Evolutionary conservation across 768 basidiomycete genomes (phyloP).

Genomic region (Leucocoprinus leucothites): DNA sequence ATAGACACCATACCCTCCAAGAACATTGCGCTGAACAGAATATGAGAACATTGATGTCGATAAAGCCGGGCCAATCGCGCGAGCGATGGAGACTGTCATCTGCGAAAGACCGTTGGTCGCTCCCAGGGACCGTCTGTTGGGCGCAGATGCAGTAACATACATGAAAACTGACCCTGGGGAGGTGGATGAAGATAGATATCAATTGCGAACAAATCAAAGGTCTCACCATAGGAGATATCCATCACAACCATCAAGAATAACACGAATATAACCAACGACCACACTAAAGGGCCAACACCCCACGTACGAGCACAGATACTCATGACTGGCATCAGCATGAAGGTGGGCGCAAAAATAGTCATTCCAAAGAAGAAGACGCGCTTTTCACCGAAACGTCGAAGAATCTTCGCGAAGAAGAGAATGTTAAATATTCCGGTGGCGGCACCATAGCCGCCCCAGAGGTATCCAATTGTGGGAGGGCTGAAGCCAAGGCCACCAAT

Average conservation of each 20-base stretch:
- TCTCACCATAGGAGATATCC: constrained; percentile 45
- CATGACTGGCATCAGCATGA: constrained; percentile 45
- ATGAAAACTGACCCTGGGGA: constrained; percentile 44
- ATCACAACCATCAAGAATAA: constrained; percentile 31
- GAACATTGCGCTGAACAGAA: constrained; percentile 43
- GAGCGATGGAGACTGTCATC: constrained; percentile 39
- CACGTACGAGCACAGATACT: constrained; percentile 34
- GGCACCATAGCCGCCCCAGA: constrained; percentile 40
- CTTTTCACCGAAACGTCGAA: constrained; percentile 41
- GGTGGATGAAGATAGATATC: background rate
- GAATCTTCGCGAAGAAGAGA: constrained; percentile 37
- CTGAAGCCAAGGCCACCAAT: constrained; percentile 65
- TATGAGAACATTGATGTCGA: constrained; percentile 52
- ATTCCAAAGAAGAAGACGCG: constrained; percentile 37
- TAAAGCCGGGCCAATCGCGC: constrained; percentile 47
- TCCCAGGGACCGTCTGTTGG: constrained; percentile 47
- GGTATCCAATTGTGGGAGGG: constrained; percentile 62
- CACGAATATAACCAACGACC: constrained; percentile 30
- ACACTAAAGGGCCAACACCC: constrained; percentile 35
- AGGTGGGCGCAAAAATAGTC: constrained; percentile 32
- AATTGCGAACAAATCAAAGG: background rate
- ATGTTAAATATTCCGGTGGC: constrained; percentile 39
- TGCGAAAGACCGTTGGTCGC: constrained; percentile 49
- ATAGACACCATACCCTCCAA: constrained; percentile 47
- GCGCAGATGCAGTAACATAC: constrained; percentile 47